Conservation (phyloP, 495 filamentous ascomycete genomes). For the Neurospora sp. region DNA sequence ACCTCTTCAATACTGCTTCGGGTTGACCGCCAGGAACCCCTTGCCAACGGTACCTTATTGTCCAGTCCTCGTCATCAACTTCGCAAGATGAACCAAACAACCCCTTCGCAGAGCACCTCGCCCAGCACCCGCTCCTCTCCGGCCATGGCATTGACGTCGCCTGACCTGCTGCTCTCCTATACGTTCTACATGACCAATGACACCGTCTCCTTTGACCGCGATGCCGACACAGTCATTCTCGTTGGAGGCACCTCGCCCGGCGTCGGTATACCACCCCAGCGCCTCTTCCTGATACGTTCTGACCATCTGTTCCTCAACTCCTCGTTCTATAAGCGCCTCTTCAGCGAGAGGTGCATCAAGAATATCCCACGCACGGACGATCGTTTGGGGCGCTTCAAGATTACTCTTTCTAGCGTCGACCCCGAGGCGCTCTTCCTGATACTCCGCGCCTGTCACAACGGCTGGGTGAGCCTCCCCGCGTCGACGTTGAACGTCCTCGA, state of each 20-base stretch:
- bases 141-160: background rate
- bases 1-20: too few relatives aligned
- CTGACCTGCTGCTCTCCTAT: background rate
- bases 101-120: background rate
- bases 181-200: background rate
- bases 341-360: background rate
- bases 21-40: too few relatives aligned
- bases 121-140: background rate
- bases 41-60: too few relatives aligned
- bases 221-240: background rate
- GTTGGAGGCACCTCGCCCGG: background rate
- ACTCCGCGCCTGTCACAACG: background rate
- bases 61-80: background rate
- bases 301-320: background rate
- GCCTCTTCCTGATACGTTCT: background rate
- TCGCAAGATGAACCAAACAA: background rate
- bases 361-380: background rate
- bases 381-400: background rate
- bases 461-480: background rate
- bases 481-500: background rate
- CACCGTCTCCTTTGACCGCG: background rate
- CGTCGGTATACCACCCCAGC: background rate
- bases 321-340: background rate
- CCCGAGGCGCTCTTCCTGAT: background rate
- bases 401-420: background rate